phyloP scores from a whole-genome alignment of 2,329 filamentous ascomycete genomes.

The Sclerotinia nivalis region DNA sequence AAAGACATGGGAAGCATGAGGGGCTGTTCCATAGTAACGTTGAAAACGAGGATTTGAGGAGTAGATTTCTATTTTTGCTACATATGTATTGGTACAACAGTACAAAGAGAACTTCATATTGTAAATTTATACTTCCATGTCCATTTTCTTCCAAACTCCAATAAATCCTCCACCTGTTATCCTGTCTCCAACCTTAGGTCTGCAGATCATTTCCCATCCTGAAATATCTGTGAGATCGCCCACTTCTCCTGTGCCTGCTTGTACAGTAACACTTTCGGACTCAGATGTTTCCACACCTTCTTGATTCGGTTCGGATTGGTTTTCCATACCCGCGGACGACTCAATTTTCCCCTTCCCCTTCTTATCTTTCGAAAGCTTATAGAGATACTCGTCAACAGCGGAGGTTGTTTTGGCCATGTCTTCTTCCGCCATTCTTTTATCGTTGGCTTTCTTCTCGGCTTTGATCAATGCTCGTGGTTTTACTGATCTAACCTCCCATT shows the following conservation, averaged over 20 bases:
- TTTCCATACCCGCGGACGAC: not conserved
- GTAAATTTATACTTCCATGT: constrained; percentile 2
- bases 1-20: not conserved
- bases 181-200: constrained; percentile 51
- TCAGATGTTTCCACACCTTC: not conserved
- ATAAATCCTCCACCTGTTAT: constrained; percentile 54
- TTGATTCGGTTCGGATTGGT: constrained; percentile 1
- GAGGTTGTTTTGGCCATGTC: not conserved
- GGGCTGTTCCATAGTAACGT: not conserved
- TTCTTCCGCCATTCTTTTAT: not conserved
- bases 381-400: not conserved
- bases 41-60: not conserved
- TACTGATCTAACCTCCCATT: constrained; percentile 63
- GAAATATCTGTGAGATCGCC: constrained; percentile 16
- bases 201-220: constrained; percentile 51
- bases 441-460: constrained; percentile 28
- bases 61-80: not conserved
- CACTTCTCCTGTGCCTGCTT: not conserved
- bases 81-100: not conserved
- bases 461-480: constrained; percentile 37
- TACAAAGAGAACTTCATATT: not conserved
- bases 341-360: not conserved
- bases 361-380: not conserved
- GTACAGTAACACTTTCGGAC: not conserved
- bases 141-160: constrained; percentile 44